Evolutionary conservation across 169 alveolate species (phyloP).

Genomic region (Cryptosporidium parvum): DNA sequence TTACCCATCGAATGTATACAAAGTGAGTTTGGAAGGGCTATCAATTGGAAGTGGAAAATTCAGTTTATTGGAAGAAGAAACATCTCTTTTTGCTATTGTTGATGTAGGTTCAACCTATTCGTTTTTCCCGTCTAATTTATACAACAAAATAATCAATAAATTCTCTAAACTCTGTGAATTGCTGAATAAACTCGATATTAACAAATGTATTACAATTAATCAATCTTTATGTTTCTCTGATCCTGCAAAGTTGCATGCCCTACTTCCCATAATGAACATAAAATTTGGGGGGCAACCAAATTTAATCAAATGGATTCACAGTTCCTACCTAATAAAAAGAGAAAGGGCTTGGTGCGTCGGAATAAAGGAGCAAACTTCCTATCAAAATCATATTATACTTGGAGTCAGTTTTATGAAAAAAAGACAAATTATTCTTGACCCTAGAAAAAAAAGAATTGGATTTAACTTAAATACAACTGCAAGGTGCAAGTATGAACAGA

Average conservation of each 20-base stretch:
- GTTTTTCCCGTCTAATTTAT: constrained; percentile 26
- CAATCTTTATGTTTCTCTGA: constrained; percentile 16
- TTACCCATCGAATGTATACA: constrained; percentile 22
- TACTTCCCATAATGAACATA: constrained; percentile 25
- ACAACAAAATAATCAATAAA: neutral
- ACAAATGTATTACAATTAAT: neutral
- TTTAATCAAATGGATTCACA: constrained; percentile 29
- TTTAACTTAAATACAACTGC: neutral
- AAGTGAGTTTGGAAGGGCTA: constrained; percentile 14
- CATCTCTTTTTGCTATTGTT: constrained; percentile 15
- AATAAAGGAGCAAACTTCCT: constrained; percentile 27
- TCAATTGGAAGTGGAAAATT: neutral
- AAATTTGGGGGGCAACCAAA: constrained; percentile 45
- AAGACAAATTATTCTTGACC: constrained; percentile 58
- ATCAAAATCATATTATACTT: constrained; percentile 7
- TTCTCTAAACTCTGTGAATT: constrained; percentile 19
- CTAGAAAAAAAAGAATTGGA: constrained; percentile 36
- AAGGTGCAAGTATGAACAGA: neutral
- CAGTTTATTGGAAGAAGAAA: neutral
- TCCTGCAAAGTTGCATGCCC: neutral
- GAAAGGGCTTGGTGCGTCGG: constrained; percentile 39
- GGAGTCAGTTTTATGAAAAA: constrained; percentile 61
- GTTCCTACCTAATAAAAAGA: constrained; percentile 25
- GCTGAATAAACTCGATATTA: neutral
- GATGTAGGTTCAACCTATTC: constrained; percentile 71